These are phyloP conservation scores for Capniomyces stellatus DNA, from an alignment of 371 early-diverging fungal species.

Conservation along the genomic window DNA sequence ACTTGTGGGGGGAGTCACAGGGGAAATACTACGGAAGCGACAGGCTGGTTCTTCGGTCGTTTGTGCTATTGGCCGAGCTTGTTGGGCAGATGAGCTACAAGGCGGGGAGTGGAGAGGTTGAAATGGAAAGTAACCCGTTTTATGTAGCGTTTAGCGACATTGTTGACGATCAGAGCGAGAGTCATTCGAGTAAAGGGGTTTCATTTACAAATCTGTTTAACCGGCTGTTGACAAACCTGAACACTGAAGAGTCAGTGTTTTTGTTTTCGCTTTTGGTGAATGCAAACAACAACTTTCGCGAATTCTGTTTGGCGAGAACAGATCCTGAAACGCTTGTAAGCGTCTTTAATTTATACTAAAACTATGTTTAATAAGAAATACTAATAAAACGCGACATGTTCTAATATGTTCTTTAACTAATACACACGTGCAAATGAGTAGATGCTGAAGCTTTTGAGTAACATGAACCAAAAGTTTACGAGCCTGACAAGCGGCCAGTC, in stretches of 20 bases:
- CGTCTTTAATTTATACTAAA: neutral
- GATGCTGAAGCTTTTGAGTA: neutral
- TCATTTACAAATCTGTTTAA: neutral
- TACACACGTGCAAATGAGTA: neutral
- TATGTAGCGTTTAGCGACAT: neutral
- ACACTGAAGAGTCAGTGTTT: neutral
- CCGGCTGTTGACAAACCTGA: neutral
- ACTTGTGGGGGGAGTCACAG: neutral
- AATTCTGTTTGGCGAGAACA: slow-evolving; percentile 1
- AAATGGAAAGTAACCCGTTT: neutral
- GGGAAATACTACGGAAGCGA: neutral
- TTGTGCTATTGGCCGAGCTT: neutral
- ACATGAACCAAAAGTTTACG: too few species aligned
- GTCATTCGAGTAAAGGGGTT: neutral
- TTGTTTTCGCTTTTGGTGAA: neutral
- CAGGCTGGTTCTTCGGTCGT: neutral
- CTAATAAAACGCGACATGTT: too few species aligned
- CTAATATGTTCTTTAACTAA: neutral
- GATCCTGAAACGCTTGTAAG: neutral
- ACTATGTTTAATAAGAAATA: neutral
- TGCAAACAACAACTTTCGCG: neutral
- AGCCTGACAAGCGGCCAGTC: too few species aligned
- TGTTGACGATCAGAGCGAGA: neutral
- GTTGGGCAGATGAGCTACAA: too few species aligned
- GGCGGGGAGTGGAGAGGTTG: neutral